Evolutionary conservation across 345 rosid genomes (phyloP).

Genomic region (Euclidium syriacum): DNA sequence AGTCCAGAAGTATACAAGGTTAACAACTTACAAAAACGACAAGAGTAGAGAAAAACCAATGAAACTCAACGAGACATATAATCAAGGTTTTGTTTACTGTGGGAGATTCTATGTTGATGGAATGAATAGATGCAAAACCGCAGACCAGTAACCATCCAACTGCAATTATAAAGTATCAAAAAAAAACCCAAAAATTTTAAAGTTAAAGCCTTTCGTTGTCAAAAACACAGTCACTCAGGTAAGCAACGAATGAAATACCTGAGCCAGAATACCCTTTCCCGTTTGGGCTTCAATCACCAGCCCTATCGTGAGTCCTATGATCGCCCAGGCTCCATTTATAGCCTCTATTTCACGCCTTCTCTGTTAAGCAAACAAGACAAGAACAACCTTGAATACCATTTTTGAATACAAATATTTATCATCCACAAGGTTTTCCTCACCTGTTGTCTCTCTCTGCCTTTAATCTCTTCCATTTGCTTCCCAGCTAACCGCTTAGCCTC

Average conservation of each 20-base stretch:
- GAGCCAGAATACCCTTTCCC: slow-evolving; percentile 57
- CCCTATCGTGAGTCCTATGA: slow-evolving; percentile 78
- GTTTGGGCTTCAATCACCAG: slow-evolving; percentile 84
- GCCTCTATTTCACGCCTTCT: slow-evolving; percentile 81
- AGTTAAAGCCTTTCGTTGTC: background rate
- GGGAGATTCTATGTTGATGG: slow-evolving; percentile 17
- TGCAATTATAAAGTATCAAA: slow-evolving; percentile 29
- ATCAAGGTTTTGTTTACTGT: background rate
- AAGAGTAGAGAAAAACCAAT: slow-evolving; percentile 1
- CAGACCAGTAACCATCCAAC: slow-evolving; percentile 72
- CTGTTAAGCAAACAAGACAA: slow-evolving; percentile 28
- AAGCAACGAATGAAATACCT: slow-evolving; percentile 36
- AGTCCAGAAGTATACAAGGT: background rate
- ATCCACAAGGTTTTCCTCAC: slow-evolving; percentile 28
- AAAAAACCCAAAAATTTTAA: background rate
- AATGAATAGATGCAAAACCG: slow-evolving; percentile 30
- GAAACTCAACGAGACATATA: background rate
- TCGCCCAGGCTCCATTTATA: slow-evolving; percentile 89
- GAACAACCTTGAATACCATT: background rate
- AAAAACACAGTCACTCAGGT: background rate
- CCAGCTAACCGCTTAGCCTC: slow-evolving; percentile 84
- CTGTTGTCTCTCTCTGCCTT: slow-evolving; percentile 60
- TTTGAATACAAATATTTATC: background rate
- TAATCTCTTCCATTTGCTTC: slow-evolving; percentile 61
- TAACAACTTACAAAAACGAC: background rate